Base-by-base conservation (phyloP, 1,139 yeast species). In the Hyphopichia fennica region DNA sequence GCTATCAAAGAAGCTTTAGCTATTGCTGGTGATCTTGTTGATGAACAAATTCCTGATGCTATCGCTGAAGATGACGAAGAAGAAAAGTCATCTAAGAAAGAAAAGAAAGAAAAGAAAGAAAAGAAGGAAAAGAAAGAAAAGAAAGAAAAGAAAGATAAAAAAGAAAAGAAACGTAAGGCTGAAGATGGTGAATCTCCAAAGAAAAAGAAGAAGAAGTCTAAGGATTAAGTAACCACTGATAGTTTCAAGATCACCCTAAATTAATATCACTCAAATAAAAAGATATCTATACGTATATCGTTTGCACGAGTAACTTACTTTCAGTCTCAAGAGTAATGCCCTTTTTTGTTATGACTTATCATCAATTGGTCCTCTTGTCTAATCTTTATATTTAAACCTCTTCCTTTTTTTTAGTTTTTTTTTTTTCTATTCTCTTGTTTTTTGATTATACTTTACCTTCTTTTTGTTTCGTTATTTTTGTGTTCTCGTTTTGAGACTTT, bases 1-100 rank as follows among this genome's bases (percentile, higher is more conserved):
- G 99, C 99, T 52, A 87, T 93, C 72, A 81, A 85, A 63, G 88
- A 86, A 68, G 97, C 97, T 49, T 79, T 90, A 71, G 84, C 86
- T 46, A 77, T 87, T 60, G 70, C 70, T 47, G 84, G 82, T 45
- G 76, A 69, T 45, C 58, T 65, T 43, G 75, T 64, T 42, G 57
- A 54, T 15, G 53, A 44, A n/a, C 48, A 38, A 5, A 50, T 44
- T 29, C 57, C 46, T 28, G 53, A 42, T 32, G 58, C 45, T 20
- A 39, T 16, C 35, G 56, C 43, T 27, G 70, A 65, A 47, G 62
- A 67, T 41, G 63, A 67, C 54, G 63, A 67, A 44, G 65, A 68
- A 45, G 77, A 81, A 74, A 75, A 74, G 50, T 75, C 72, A 58
- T 74, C 75, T 65, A 75, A 75, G 57, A 77, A 75, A 57, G 76